Evolutionary conservation across 495 filamentous ascomycete genomes (phyloP).

Genomic region (Trichocladium antarcticum): DNA sequence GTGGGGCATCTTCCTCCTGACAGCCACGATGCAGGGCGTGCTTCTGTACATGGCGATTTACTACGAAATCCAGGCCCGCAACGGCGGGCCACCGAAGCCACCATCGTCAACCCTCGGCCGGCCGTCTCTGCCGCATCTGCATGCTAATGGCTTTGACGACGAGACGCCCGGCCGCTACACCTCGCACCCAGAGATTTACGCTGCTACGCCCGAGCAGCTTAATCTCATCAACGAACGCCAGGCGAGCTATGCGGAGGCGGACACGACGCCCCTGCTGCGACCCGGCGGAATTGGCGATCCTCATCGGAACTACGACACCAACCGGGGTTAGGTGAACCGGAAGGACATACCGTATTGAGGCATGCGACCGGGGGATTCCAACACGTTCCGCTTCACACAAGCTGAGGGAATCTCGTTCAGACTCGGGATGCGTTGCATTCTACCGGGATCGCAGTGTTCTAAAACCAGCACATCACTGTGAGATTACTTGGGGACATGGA

Average conservation of each 20-base stretch:
- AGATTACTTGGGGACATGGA: no score
- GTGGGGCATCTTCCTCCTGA: slow-evolving; percentile 81
- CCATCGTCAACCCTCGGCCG: slow-evolving; percentile 5
- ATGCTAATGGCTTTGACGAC: slow-evolving; percentile 26
- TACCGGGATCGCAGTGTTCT: no score
- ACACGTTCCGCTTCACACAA: no score
- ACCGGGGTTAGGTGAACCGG: slow-evolving; percentile 14
- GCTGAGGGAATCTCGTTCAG: no score
- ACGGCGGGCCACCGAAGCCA: slow-evolving; percentile 5
- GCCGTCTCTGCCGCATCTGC: slow-evolving; percentile 10
- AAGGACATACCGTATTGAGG: slow-evolving; percentile 10
- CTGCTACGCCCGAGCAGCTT: no score
- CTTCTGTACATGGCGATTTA: slow-evolving; percentile 68
- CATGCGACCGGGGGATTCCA: no score
- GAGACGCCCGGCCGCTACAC: slow-evolving; percentile 28
- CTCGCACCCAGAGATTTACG: slow-evolving; percentile 33
- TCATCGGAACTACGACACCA: slow-evolving; percentile 21
- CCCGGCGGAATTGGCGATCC: slow-evolving; percentile 29
- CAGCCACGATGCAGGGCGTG: slow-evolving; percentile 74
- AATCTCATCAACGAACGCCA: no score
- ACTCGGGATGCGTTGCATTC: no score
- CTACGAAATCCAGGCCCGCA: slow-evolving; percentile 46
- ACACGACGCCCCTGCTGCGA: slow-evolving; percentile 34
- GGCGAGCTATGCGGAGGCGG: slow-evolving; percentile 31
- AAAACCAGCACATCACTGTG: no score